Base-by-base conservation (phyloP, 2,329 filamentous ascomycete species). In the Bisporella sp. region DNA sequence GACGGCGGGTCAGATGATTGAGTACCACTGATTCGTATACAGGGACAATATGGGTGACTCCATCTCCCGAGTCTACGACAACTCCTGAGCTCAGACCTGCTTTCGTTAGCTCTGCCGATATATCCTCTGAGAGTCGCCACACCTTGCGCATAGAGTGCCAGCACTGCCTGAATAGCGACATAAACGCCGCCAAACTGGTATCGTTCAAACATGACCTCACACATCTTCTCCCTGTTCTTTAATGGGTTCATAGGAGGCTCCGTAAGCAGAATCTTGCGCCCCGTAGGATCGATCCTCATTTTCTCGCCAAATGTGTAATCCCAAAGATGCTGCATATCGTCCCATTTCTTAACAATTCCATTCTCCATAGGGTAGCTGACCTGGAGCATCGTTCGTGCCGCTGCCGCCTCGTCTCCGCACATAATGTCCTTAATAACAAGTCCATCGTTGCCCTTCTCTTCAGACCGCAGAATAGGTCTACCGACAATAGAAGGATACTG, bases 351-450 rank as follows among this genome's bases (percentile, higher is more conserved):
- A 60, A 99, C 90, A 64, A 99, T 97, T 64, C 93, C 93, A 69
- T 99, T 99, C 72, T 99, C 93, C 93, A 99, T 99, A 62, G 93
- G 93, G 69, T 99, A 99, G 71, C 87, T 95, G 67, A 99, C 95
- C 71, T 99, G 93, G 54, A 99, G 83, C 90, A 96, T 96, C 56
- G 88, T 96, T 65, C 93, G 84, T 59, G 93, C 92, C 48, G 90
- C 90, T 12, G 93, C 91, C 46, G 93, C 93, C 74, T 99, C 92
- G 73, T 99, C 93, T 68, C 93, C 93, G 73, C 92, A 97, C 93
- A 99, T 99, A 68, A 99, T 96, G 74, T 99, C 93, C 79, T 96
- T 97, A 71, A 91, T 82, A 60, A 84, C 75, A 73, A 82, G 86
- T 71, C 80, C 84, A 75, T 81, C 61, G 52, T 62, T 62, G 62